Evolutionary conservation across 2,329 filamentous ascomycete species (phyloP).

Genomic region (Aureobasidium lini): DNA sequence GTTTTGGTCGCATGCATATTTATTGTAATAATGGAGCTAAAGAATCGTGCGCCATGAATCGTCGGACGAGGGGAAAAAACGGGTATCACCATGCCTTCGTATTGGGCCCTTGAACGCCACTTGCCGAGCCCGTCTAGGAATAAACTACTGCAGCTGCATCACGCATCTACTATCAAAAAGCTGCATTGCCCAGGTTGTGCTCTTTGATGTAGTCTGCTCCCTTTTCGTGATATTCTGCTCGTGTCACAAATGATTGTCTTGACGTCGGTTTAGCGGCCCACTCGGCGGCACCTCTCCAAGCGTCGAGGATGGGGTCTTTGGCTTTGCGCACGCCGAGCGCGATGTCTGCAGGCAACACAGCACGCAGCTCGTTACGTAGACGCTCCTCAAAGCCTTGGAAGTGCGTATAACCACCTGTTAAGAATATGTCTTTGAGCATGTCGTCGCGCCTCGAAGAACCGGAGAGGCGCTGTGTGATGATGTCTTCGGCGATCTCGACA

Average conservation of each 20-base stretch:
- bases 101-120: conserved; percentile 6
- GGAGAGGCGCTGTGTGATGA: conserved; percentile 72
- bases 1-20: conserved; percentile 7
- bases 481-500: conserved; percentile 84
- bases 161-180: conserved; percentile 15
- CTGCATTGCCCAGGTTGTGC: conserved; percentile 38
- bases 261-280: conserved; percentile 62
- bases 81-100: conserved; percentile 11
- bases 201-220: conserved; percentile 85
- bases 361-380: conserved; percentile 62
- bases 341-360: conserved; percentile 62
- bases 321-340: conserved; percentile 66
- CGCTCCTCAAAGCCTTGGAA: conserved; percentile 84
- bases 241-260: conserved; percentile 60
- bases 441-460: conserved; percentile 52
- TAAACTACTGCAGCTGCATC: conserved; percentile 8
- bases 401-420: conserved; percentile 87
- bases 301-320: conserved; percentile 70
- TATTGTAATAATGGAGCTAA: conserved; percentile 3
- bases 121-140: conserved; percentile 1
- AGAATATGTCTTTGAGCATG: conserved; percentile 78
- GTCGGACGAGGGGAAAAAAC: conserved; percentile 10
- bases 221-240: conserved; percentile 84
- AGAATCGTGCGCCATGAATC: conserved; percentile 7
- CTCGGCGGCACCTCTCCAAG: conserved; percentile 84